Base-by-base conservation (phyloP, 768 basidiomycete species). In the Panaeolus papilionaceus region DNA sequence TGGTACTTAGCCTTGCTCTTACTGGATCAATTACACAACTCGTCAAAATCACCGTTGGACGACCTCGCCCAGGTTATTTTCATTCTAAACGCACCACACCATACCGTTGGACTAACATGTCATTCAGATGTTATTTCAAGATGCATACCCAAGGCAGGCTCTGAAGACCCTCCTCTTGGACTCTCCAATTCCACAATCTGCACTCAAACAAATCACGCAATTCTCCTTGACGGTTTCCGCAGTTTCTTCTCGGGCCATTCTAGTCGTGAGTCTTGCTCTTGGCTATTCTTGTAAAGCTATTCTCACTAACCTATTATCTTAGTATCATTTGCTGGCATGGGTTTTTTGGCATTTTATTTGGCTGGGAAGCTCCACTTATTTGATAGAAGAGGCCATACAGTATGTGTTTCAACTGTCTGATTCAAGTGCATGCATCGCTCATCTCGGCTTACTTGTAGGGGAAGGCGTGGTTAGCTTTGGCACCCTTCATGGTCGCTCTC, bases 281-380 rank as follows among this genome's bases (percentile, higher is more conserved):
- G 10, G 20, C 42, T 33, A 37, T 26, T 20, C 64, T 6, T 39
- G 47, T 40, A 47, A 23, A n/a, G 14, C 4, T n/a, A 49, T 6
- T 40, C 8, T 64, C 42, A 51, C 20, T 28, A 18, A 67, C 42
- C 1, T 16, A 4, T 61, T 23, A 33, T 26, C 16, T 10, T 71
- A 94, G 95, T 97, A 64, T 94, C 96, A 0, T 98, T 97, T 75
- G 94, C 95, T 6, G 97, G 97, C 1, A 84, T 99, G 8, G 94
- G 93, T 1, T 96, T 96, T 79, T 82, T 99, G 45, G 82, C 92
- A 1, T 90, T 93, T 70, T 99, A 98, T 76, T 79, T 96, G 6
- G 92, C 94, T 11, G 98, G 96, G 2, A 98, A 99, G 78, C 80
- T 97, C 72, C 96, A 96, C 74, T 80, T 99, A 5, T 97, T 95